Evolutionary conservation across 306 rosid genomes (phyloP), one percentile per base, ranked within the genome.

Genomic region (Sindora glabra): DNA sequence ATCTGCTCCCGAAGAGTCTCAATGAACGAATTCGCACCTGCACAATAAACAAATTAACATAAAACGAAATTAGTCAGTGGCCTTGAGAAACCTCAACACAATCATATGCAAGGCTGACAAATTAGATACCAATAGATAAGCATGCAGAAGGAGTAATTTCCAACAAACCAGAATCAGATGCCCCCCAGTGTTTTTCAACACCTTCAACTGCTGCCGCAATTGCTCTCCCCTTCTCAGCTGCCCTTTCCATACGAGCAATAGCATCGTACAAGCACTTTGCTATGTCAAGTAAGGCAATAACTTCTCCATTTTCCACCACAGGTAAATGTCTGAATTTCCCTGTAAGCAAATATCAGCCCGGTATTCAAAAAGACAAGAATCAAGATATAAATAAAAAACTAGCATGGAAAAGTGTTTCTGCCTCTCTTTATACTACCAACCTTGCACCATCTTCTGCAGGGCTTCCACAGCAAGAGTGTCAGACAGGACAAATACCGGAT

Each of bases 361-460:
- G 51, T 15, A 41, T 32, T 64, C 33, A 67, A 58, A 79, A 6
- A 18, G 50, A n/a, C n/a, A n/a, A n/a, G n/a, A n/a, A n/a, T n/a
- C 44, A 46, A 39, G 38, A 58, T 15, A 58, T 12, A 3, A 46
- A 70, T 33, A 10, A 53, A 6, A 9, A 62, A 56, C 30, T 23
- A 23, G 24, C 42, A 32, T 14, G 56, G 24, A 61, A 77, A 51
- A 46, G 17, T 12, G 22, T 60, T 65, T 42, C 34, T 32, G n/a
- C 50, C 21, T 53, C 74, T 24, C 22, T 36, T 30, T 32, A 5
- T 6, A 23, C 18, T 24, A 72, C 84, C 42, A 73, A 94, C 99
- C 99, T 77, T 89, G 99, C 56, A 94, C 99, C 99, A 94, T 94
- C 87, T 94, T 94, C 67, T 94, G 99, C 51, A 94, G 99, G 16